phyloP scores from a whole-genome alignment of 2,329 filamentous ascomycete species.

The Scopulariopsis brevicaulis region DNA sequence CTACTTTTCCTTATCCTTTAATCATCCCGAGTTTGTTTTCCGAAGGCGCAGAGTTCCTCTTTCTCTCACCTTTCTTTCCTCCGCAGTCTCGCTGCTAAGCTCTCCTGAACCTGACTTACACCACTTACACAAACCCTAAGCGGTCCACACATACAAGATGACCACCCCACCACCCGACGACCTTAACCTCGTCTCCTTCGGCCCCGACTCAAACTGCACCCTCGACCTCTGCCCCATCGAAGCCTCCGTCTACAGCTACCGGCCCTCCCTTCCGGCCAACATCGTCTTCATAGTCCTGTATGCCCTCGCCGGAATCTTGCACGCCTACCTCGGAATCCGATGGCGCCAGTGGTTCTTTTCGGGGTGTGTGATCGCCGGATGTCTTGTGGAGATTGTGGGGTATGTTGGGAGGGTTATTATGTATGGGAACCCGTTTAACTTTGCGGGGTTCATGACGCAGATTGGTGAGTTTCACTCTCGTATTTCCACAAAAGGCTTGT shows the following conservation, averaged over 20 bases:
- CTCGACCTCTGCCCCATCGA: constrained; percentile 31
- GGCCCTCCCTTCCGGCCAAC: constrained; percentile 41
- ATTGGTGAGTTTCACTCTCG: constrained; percentile 30
- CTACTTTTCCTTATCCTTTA: too few species aligned
- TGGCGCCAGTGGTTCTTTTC: constrained; percentile 38
- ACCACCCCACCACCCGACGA: not conserved
- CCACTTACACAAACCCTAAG: constrained; percentile 6
- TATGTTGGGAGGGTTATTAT: constrained; percentile 50
- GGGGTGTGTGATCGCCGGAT: constrained; percentile 42
- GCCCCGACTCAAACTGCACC: constrained; percentile 20
- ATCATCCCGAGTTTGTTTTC: too few species aligned
- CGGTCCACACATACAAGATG: constrained; percentile 3
- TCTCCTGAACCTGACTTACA: not conserved
- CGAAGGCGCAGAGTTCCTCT: too few species aligned
- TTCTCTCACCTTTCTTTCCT: too few species aligned
- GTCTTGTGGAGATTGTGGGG: constrained; percentile 45
- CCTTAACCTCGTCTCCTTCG: constrained; percentile 6
- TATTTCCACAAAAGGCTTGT: not conserved
- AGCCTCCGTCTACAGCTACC: constrained; percentile 37
- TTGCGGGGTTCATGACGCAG: constrained; percentile 53
- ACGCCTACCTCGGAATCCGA: constrained; percentile 29
- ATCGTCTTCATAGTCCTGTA: constrained; percentile 39
- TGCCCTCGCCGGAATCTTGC: constrained; percentile 28
- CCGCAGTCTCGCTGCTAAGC: too few species aligned
- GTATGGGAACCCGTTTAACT: constrained; percentile 44